Evolutionary conservation across 352 stramenopile species (phyloP), one percentile per base, ranked within the genome.

Genomic region (Elongisporangium prolatum): DNA sequence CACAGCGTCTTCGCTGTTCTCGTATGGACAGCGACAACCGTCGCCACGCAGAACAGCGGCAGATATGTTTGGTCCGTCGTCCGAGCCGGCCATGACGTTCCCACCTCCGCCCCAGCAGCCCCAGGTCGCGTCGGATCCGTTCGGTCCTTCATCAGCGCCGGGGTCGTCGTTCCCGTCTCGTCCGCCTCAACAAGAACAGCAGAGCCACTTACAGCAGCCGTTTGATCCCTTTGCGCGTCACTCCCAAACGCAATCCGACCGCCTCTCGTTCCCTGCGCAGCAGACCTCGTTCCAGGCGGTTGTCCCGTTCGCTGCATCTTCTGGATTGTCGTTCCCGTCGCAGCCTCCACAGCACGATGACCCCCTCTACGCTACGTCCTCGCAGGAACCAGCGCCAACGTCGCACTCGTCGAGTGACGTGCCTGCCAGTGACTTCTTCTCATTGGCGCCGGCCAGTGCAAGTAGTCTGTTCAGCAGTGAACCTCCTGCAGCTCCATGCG

Each of bases 401-500:
- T 34, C 48, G 16, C 47, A 21, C 7, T 28, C 49, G 24, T 37
- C 60, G 9, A 74, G 61, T 24, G 59, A 54, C 50, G 60, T 37
- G 34, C 70, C 69, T 61, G 52, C 65, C 3, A 67, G 71, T 6
- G 61, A 79, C 51, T 67, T 73, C 20, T 79, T 79, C 60, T 50
- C 68, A n/a, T 65, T 50, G 34, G 53, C 60, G 14, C n/a, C 68
- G 58, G 48, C 68, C 34, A 81, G 57, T 55, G 57, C 67, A 13
- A 74, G 62, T 54, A 74, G 55, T 56, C 67, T 85, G 49, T 85
- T 83, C 57, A 57, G 55, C 50, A 66, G 49, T 21, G 38, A 9
- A 40, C 28, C 28, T 14, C 8, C 28, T 40, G 28, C 28, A 13
- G 28, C 9, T 14, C 28, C 28, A 13, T 14, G 4, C 4, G 28